These are phyloP conservation scores for Plasmodium fragile DNA, from an alignment of 169 alveolate species.

Conservation along the genomic window DNA sequence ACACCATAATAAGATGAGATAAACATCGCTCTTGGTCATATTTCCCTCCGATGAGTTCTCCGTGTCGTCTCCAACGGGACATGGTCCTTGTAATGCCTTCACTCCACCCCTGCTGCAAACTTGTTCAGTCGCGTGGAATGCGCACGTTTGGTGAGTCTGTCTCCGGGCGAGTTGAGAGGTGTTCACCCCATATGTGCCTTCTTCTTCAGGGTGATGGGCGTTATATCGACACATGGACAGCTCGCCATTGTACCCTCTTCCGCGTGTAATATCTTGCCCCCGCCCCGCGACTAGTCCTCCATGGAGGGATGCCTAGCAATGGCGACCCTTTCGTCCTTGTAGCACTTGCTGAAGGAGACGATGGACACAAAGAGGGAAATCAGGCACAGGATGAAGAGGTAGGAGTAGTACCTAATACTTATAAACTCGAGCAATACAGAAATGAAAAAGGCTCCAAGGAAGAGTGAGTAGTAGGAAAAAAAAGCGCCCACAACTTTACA, in stretches of 20 bases:
- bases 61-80: background rate
- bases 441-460: slow-evolving; percentile 46
- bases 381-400: slow-evolving; percentile 20
- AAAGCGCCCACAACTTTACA: slow-evolving; percentile 44
- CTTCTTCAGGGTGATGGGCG: background rate
- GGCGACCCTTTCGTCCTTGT: background rate
- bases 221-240: background rate
- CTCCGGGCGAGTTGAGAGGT: background rate
- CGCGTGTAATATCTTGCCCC: no score
- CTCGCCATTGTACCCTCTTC: background rate
- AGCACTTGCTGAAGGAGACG: background rate
- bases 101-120: background rate
- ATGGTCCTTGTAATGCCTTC: background rate
- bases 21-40: background rate
- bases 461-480: slow-evolving; percentile 30
- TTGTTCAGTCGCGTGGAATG: background rate
- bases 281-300: background rate
- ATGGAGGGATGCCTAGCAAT: slow-evolving; percentile 3
- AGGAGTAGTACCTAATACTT: background rate
- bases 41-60: background rate
- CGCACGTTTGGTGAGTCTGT: background rate
- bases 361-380: slow-evolving; percentile 13
- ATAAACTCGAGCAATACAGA: slow-evolving; percentile 15
- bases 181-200: background rate
- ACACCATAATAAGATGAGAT: background rate